phyloP scores from a whole-genome alignment of 108 stramenopile genomes.

The Cylindrotheca fusiformis region DNA sequence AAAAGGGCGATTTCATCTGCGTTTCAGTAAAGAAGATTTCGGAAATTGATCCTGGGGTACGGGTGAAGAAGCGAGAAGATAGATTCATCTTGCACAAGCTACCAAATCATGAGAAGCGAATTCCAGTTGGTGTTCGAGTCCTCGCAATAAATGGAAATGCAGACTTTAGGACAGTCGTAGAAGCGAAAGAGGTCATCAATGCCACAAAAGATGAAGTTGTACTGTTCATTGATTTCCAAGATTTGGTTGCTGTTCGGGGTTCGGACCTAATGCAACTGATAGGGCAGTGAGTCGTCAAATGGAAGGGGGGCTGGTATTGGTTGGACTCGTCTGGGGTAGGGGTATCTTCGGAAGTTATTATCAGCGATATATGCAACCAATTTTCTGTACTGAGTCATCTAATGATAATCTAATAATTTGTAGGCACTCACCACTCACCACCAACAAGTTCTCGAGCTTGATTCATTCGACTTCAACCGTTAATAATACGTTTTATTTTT shows the following conservation, averaged over 20 bases:
- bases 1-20: slow-evolving; percentile 2
- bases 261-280: too few relatives aligned
- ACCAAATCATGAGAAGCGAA: slow-evolving; percentile 18
- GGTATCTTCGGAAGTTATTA: too few relatives aligned
- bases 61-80: slow-evolving; percentile 6
- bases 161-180: slow-evolving; percentile 8
- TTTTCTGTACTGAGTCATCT: too few relatives aligned
- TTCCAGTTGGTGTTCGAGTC: slow-evolving; percentile 9
- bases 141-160: slow-evolving; percentile 19
- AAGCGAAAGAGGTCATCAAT: slow-evolving; percentile 18
- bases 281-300: too few relatives aligned
- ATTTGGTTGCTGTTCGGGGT: neutral
- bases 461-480: too few relatives aligned
- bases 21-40: slow-evolving; percentile 14
- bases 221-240: slow-evolving; percentile 6
- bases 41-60: slow-evolving; percentile 6
- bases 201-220: neutral
- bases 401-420: too few relatives aligned
- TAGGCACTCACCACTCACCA: too few relatives aligned
- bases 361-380: too few relatives aligned
- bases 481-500: too few relatives aligned
- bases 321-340: too few relatives aligned
- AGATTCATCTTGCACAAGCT: slow-evolving; percentile 10
- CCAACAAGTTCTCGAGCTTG: too few relatives aligned
- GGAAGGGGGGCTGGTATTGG: too few relatives aligned